Evolutionary conservation across 176 grass and related monocot species (phyloP).

Genomic region (Oropetium thomaeum): DNA sequence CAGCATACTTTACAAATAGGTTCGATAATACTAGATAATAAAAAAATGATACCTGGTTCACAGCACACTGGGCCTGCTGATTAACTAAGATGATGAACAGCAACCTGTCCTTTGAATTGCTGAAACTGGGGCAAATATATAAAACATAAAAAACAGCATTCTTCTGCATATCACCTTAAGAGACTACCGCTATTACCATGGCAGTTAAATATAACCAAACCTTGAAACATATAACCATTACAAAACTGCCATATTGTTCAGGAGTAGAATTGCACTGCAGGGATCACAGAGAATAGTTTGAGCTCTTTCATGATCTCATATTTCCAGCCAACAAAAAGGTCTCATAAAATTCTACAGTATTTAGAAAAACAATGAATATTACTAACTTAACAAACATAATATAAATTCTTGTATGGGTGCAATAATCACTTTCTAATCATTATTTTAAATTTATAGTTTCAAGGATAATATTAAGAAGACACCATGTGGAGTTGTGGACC

Average conservation of each 20-base stretch:
- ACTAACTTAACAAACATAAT: neutral
- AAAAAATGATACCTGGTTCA: constrained; percentile 32
- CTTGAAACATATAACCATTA: neutral
- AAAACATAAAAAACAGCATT: neutral
- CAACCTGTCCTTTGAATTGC: neutral
- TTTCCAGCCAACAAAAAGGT: neutral
- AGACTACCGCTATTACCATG: constrained; percentile 2
- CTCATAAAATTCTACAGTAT: neutral
- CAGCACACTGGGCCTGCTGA: constrained; percentile 12
- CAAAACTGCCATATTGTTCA: constrained; percentile 11
- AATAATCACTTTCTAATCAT: neutral
- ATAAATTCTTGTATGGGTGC: neutral
- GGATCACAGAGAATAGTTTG: neutral
- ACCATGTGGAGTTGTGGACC: neutral
- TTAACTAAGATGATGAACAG: constrained; percentile 6
- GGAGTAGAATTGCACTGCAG: neutral
- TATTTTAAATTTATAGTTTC: neutral
- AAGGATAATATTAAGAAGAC: constrained; percentile 11
- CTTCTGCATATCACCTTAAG: constrained; percentile 19
- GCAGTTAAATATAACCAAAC: neutral
- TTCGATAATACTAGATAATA: constrained; percentile 7
- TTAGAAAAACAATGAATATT: neutral
- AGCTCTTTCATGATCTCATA: constrained; percentile 23
- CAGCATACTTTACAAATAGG: neutral
- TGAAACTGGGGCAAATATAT: constrained; percentile 12